A percentile compares a stretch with the other conserved stretches of the same genome.
Evolutionary conservation across 257 asterid species (phyloP).

Genomic region (Cynanchum wilfordii): DNA sequence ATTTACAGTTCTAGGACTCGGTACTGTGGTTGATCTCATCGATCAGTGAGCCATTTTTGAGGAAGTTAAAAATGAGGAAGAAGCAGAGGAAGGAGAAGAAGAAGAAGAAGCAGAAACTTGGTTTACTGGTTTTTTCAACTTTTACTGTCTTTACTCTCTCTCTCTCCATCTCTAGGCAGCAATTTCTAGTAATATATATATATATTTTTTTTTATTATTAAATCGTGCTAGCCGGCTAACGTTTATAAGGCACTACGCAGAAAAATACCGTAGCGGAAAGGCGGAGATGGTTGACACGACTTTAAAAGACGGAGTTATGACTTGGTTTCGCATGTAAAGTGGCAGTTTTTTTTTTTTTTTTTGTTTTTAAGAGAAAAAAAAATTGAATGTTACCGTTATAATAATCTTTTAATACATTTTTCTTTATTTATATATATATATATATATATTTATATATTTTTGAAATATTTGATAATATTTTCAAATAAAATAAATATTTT

Average conservation of each 20-base stretch:
- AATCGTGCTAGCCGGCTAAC: constrained; percentile 10
- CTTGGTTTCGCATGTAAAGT: not conserved
- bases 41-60: constrained; percentile 32
- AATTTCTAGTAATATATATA: not conserved
- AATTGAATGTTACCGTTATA: too few species aligned
- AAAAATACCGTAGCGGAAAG: not conserved
- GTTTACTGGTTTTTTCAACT: not conserved
- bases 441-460: too few species aligned
- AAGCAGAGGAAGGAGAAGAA: constrained; percentile 9
- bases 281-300: not conserved
- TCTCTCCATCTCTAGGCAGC: not conserved
- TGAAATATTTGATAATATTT: too few species aligned
- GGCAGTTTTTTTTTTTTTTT: too few species aligned
- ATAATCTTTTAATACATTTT: too few species aligned
- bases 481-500: too few species aligned
- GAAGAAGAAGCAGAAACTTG: constrained; percentile 7
- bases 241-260: not conserved
- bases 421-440: too few species aligned
- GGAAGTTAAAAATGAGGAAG: constrained; percentile 8
- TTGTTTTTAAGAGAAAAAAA: too few species aligned
- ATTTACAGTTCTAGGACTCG: constrained; percentile 42
- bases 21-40: constrained; percentile 32
- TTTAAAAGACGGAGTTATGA: not conserved
- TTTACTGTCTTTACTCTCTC: not conserved
- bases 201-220: not conserved